Base-by-base conservation (phyloP, 176 grass and related monocot genomes). In the Lolium perenne region DNA sequence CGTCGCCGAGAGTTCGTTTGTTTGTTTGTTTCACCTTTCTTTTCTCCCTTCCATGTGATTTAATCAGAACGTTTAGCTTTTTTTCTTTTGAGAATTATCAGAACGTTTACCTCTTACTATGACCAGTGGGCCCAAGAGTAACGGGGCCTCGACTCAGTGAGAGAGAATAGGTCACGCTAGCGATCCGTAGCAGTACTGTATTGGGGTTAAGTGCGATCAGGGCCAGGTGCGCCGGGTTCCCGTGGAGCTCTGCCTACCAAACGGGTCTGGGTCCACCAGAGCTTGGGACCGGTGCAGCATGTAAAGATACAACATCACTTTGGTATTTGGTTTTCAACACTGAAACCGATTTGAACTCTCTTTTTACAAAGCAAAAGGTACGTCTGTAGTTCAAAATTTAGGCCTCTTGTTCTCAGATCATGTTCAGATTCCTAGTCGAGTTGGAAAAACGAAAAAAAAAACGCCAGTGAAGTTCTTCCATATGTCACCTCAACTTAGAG, bases 1-100 rank as follows among this genome's bases (percentile, higher is more conserved):
- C 88, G 79, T 63, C 53, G 77, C 4, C 64, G 54, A 73, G 72
- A 10, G 13, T 75, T 50, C 11, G 6, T 75, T 53, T 68, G 32
- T 47, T 47, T 45, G 5, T 45, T 29, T 55, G 6, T 0, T 5
- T 8, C 66, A 32, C 38, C 49, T 58, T 8, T 20, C 3, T 67
- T n/a, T 63, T 25, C 60, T 63, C 22, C 60, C 60, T 10, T 22
- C 10, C 25, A 26, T 63, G 60, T 63, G 60, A 63, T 14, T 61
- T 62, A 51, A 48, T 10, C 46, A 48, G 0, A 48, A 48, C 20
- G 57, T 8, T 58, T 59, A 59, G 7, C 2, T 35, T 35, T 35
- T 29, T 29, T 35, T 35, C 32, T 29, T 29, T 29, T 2, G 26
- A 29, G 26, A 29, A 35, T 35, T 35, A 48, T 10, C 46, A 48